These are phyloP conservation scores for Musa troglodytarum DNA, from an alignment of 176 grass and related monocot species.

Conservation along the genomic window DNA sequence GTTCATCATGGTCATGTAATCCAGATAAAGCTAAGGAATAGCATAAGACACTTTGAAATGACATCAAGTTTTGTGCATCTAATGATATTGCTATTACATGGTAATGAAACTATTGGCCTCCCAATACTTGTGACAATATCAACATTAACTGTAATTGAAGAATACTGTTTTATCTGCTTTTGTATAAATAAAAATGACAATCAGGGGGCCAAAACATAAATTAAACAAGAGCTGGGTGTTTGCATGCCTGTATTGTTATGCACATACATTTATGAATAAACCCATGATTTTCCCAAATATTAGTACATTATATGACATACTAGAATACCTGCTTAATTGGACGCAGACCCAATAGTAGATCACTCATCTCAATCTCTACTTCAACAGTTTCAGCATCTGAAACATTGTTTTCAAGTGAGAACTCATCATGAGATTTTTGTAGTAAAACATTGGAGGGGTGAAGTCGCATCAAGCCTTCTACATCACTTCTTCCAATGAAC, in stretches of 20 bases:
- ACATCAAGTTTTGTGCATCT: no score
- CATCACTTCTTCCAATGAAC: conserved; percentile 81
- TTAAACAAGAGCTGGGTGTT: neutral
- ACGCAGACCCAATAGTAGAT: conserved; percentile 71
- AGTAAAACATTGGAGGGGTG: conserved; percentile 68
- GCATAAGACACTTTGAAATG: no score
- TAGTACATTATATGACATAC: neutral
- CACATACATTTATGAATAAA: neutral
- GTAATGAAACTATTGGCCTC: no score
- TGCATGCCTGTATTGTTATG: neutral
- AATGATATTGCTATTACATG: no score
- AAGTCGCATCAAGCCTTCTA: conserved; percentile 86
- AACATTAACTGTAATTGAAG: no score
- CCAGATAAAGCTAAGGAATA: no score
- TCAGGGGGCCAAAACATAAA: no score
- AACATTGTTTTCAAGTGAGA: conserved; percentile 31
- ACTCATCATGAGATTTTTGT: conserved; percentile 44
- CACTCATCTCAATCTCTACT: conserved; percentile 80
- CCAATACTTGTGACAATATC: no score
- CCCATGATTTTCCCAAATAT: neutral
- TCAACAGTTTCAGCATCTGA: conserved; percentile 58
- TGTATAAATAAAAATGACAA: no score
- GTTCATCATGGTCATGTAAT: no score
- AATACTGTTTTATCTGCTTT: no score
- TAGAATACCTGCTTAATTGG: conserved; percentile 83